A percentile compares a stretch with the other conserved stretches of the same genome.
Conservation (phyloP, 2,329 filamentous ascomycete species). For the Talaromyces funiculosus region DNA sequence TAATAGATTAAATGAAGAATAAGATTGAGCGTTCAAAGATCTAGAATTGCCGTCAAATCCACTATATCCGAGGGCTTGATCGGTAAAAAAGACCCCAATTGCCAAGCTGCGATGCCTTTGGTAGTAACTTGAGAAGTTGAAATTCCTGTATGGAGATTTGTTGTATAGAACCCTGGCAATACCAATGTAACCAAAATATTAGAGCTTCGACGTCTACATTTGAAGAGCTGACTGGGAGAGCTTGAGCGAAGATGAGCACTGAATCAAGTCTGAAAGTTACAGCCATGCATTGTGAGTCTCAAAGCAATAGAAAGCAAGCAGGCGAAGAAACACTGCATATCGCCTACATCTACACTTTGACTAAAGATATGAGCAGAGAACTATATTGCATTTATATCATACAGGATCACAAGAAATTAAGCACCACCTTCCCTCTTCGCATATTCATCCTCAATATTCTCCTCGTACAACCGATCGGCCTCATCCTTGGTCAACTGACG, state of each 20-base stretch:
- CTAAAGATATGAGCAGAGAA: neutral
- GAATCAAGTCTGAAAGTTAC: too few relatives aligned
- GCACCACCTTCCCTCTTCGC: slow-evolving; percentile 42
- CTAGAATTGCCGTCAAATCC: neutral
- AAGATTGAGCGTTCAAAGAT: too few relatives aligned
- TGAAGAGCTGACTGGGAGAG: too few relatives aligned
- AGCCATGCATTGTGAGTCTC: too few relatives aligned
- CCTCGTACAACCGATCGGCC: slow-evolving; percentile 40
- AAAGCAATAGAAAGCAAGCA: neutral
- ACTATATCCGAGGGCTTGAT: neutral
- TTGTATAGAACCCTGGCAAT: too few relatives aligned
- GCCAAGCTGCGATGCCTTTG: neutral
- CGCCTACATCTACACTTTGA: neutral
- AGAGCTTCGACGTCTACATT: too few relatives aligned
- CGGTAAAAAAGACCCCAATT: neutral
- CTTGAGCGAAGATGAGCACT: too few relatives aligned
- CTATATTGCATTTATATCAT: neutral
- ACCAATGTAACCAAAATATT: too few relatives aligned
- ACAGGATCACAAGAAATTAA: slow-evolving; percentile 16
- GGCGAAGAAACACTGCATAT: neutral
- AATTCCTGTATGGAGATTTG: neutral
- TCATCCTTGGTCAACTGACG: slow-evolving; percentile 36
- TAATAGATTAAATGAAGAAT: too few relatives aligned
- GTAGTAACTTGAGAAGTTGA: neutral
- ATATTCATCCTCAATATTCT: slow-evolving; percentile 45